Percentiles rank a stretch among this genome's conserved stretches.
Conservation (phyloP, 2,329 filamentous ascomycete species). For the Neofusicoccum ribis region DNA sequence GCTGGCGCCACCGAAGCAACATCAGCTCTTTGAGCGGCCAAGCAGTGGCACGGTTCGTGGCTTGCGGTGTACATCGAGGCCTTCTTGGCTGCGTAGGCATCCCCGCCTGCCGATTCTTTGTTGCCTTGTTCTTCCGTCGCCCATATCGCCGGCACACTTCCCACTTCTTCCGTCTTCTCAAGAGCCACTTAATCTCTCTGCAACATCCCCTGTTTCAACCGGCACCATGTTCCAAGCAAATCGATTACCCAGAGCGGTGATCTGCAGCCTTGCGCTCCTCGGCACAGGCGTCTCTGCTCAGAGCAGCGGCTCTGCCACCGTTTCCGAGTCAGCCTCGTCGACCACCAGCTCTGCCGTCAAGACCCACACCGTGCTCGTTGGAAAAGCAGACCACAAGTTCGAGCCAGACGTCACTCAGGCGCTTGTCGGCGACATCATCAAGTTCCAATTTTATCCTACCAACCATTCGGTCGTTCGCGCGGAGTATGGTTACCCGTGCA, state of each 20-base stretch:
- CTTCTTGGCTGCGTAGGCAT: not conserved
- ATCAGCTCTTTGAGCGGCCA: not conserved
- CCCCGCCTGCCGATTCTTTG: constrained; percentile 2
- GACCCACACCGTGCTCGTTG: constrained; percentile 15
- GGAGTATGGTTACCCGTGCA: constrained; percentile 41
- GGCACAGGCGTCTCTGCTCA: not conserved
- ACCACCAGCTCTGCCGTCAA: not conserved
- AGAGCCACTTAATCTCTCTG: not conserved
- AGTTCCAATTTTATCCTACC: constrained; percentile 41
- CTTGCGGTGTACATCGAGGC: constrained; percentile 5
- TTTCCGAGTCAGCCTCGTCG: constrained; percentile 1
- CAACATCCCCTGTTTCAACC: not conserved
- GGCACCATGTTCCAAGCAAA: not conserved
- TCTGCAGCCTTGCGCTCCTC: not conserved
- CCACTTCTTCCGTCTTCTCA: not conserved
- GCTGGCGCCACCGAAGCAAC: not conserved
- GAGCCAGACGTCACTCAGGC: constrained; percentile 18
- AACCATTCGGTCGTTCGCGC: constrained; percentile 47
- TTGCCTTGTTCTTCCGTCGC: not conserved
- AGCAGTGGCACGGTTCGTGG: constrained; percentile 10
- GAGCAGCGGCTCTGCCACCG: not conserved
- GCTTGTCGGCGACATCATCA: constrained; percentile 36
- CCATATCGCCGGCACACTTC: not conserved
- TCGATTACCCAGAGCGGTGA: not conserved
- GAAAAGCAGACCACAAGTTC: constrained; percentile 19